Evolutionary conservation across 345 rosid genomes (phyloP), one percentile per base, ranked within the genome.

Genomic region (Hibiscus syriacus): DNA sequence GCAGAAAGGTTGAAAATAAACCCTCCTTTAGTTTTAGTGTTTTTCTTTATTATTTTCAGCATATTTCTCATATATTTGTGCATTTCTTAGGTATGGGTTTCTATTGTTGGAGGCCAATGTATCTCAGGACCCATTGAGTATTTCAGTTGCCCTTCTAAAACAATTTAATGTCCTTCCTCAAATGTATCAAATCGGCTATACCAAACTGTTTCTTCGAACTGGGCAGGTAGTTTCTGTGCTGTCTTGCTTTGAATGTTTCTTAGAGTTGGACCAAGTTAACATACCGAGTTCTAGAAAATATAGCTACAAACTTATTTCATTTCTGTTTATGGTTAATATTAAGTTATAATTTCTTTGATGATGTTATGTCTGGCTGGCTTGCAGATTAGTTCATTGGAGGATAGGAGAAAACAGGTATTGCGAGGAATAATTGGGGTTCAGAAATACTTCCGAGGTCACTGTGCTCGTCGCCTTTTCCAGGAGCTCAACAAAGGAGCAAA

Each of bases 151-250:
- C 72, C 78, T 93, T 55, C 80, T 93, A 49, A 87, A 89, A 66
- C 87, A 86, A 60, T 83, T 86, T 60, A 72, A 85, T 22, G 70
- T 93, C 76, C 85, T 60, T 46, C 96, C 96, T 39, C 96, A 87
- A 72, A 83, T 89, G 97, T 90, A 87, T 77, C 94, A 93, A 93
- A 81, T 93, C 69, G 98, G 98, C 66, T 93, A 86, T 70, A 90
- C 90, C 58, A 93, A 89, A 78, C 39, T 90, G 67, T 87, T 81
- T 73, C 84, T 93, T 19, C 90, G 96, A 36, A 85, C 82, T 25
- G 98, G 94, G 20, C 97, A 86, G 90, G 98, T 90, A 67, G 78
- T 84, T 69, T 29, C 43, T 39, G n/a, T 41, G 17, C 54, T 55
- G 5, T 58, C 36, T 20, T 13, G 7, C 19, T 52, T 22, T 70